Evolutionary conservation across 2,329 filamentous ascomycete species (phyloP).

Genomic region (Botryotinia narcissicola): DNA sequence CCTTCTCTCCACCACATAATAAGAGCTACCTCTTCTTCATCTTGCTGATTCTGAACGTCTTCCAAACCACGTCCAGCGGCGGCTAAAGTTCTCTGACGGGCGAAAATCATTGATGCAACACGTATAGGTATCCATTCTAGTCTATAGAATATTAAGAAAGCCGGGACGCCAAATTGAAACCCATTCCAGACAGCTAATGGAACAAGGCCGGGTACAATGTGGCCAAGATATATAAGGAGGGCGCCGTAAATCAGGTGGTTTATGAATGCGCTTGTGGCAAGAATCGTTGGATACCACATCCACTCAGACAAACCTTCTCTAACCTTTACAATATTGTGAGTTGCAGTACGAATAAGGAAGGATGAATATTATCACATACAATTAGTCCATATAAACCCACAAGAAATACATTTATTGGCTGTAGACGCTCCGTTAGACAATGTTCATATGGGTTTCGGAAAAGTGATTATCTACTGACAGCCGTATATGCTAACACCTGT

Average conservation of each 20-base stretch:
- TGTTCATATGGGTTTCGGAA: neutral
- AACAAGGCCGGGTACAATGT: no score
- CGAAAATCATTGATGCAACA: neutral
- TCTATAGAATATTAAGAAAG: neutral
- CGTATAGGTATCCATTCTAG: neutral
- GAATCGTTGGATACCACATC: neutral
- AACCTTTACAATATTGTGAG: neutral
- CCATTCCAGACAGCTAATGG: neutral
- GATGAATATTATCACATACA: neutral
- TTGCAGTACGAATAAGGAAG: neutral
- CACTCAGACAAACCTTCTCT: neutral
- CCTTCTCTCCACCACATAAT: neutral
- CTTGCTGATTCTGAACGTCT: neutral
- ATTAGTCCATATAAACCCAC: neutral
- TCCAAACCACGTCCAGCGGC: neutral
- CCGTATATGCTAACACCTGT: neutral
- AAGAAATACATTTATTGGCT: neutral
- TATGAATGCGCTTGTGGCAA: neutral
- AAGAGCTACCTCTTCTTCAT: neutral
- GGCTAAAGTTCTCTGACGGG: neutral
- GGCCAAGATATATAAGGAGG: neutral
- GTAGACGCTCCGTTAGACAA: neutral
- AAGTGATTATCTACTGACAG: neutral
- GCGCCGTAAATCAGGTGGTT: neutral
- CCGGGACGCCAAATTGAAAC: neutral